Conservation (phyloP, 73 alveolate species). For the Tetrahymena malaccensis region DNA sequence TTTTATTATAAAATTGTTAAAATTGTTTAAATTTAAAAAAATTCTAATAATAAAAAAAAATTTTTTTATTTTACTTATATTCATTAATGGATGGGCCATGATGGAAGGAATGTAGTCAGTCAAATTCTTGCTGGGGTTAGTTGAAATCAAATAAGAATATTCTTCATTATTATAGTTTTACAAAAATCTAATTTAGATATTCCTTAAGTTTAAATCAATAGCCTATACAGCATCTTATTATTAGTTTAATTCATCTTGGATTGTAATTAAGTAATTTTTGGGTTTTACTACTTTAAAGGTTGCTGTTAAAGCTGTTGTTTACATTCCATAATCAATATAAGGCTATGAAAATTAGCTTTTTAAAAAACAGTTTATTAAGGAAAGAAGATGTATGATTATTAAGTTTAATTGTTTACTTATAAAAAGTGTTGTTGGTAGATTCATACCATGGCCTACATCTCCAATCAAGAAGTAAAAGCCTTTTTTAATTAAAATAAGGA, state of each 20-base stretch:
- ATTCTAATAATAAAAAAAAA: no score
- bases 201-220: background rate
- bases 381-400: no score
- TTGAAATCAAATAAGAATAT: background rate
- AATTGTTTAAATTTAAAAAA: no score
- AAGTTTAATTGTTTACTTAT: background rate
- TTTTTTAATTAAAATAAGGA: background rate
- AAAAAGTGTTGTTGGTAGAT: background rate
- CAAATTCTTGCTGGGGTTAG: background rate
- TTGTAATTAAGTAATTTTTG: background rate
- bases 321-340: background rate
- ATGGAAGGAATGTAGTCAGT: background rate
- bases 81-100: background rate
- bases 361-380: no score
- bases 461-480: background rate
- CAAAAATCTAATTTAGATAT: background rate
- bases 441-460: background rate
- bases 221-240: background rate
- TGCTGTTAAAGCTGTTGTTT: background rate
- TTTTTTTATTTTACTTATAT: background rate
- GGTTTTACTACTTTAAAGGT: background rate
- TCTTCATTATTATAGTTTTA: background rate
- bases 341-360: background rate
- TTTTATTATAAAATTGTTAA: no score
- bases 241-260: background rate